Conservation (phyloP, 2,329 filamentous ascomycete species). For the Hypoxylon sp. region DNA sequence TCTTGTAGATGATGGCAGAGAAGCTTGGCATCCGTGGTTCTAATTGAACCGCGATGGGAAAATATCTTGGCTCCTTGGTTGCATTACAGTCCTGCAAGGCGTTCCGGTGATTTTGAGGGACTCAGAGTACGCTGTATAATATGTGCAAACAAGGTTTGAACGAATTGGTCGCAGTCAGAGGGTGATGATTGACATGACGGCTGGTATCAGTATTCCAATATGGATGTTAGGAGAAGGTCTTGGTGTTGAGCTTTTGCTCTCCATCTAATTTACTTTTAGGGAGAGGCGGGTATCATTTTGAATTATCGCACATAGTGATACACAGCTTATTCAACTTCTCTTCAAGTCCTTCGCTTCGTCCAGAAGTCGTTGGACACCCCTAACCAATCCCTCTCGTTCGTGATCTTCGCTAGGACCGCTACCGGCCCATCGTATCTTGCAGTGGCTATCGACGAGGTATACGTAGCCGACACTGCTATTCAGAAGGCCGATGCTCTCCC, state of each 20-base stretch:
- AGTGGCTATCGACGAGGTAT: slow-evolving; percentile 88
- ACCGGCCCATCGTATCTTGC: slow-evolving; percentile 93
- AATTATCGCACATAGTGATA: slow-evolving; percentile 27
- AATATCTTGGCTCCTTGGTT: slow-evolving; percentile 37
- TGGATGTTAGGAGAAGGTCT: neutral
- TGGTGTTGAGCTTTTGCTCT: slow-evolving; percentile 2
- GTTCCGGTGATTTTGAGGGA: slow-evolving; percentile 30
- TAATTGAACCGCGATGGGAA: slow-evolving; percentile 20
- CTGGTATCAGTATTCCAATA: slow-evolving; percentile 7
- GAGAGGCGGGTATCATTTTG: slow-evolving; percentile 44
- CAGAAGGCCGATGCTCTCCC: slow-evolving; percentile 76
- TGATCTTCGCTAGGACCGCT: slow-evolving; percentile 76
- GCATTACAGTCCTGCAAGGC: slow-evolving; percentile 39
- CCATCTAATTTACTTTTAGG: slow-evolving; percentile 5
- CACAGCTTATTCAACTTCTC: slow-evolving; percentile 25
- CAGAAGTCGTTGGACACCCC: slow-evolving; percentile 72
- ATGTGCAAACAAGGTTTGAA: slow-evolving; percentile 18
- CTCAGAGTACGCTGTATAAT: slow-evolving; percentile 36
- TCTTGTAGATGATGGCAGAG: slow-evolving; percentile 65
- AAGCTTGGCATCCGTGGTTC: slow-evolving; percentile 11
- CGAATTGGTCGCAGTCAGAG: slow-evolving; percentile 19
- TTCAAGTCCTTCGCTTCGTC: slow-evolving; percentile 64
- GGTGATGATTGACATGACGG: slow-evolving; percentile 23
- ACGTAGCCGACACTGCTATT: slow-evolving; percentile 96
- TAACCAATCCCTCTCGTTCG: slow-evolving; percentile 76